phyloP scores from a whole-genome alignment of 352 stramenopile genomes.

The Phytopythium montanum region DNA sequence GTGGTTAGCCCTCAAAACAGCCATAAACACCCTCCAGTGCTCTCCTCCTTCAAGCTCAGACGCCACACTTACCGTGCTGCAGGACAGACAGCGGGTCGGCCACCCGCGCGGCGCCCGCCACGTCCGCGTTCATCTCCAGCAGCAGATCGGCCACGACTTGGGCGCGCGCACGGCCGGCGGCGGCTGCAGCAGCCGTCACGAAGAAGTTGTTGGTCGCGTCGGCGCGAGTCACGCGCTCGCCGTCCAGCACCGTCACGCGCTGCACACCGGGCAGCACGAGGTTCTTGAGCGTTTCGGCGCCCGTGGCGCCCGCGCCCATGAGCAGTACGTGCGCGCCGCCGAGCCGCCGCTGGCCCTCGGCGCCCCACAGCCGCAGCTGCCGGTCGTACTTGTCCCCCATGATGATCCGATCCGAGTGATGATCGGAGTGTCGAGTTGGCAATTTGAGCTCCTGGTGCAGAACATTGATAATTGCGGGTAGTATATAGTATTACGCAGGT shows the following conservation, averaged over 20 bases:
- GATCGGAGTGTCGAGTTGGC: no score
- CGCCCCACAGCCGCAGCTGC: conserved; percentile 97
- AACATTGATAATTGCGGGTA: no score
- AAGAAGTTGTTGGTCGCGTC: conserved; percentile 96
- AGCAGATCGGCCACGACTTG: conserved; percentile 83
- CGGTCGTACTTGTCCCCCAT: conserved; percentile 97
- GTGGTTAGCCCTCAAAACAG: no score
- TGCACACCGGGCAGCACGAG: conserved; percentile 90
- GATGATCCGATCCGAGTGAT: no score
- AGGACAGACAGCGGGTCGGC: conserved; percentile 53
- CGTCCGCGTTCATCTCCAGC: conserved; percentile 96
- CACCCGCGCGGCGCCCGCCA: conserved; percentile 51
- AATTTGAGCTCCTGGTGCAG: not conserved
- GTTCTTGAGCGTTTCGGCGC: conserved; percentile 98
- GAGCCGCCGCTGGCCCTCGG: conserved; percentile 91
- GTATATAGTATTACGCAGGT: no score
- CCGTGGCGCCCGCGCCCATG: conserved; percentile 88
- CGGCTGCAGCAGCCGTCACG: conserved; percentile 38
- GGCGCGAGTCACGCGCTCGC: conserved; percentile 55
- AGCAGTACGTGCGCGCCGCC: conserved; percentile 89
- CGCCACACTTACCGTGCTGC: conserved; percentile 14
- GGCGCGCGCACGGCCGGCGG: conserved; percentile 65
- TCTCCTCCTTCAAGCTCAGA: not conserved
- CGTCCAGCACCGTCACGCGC: conserved; percentile 94
- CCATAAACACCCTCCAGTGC: not conserved